A percentile compares a stretch with the other conserved stretches of the same genome.
Conservation (phyloP, 2,329 filamentous ascomycete species). For the Chaetomiaceae sp. region DNA sequence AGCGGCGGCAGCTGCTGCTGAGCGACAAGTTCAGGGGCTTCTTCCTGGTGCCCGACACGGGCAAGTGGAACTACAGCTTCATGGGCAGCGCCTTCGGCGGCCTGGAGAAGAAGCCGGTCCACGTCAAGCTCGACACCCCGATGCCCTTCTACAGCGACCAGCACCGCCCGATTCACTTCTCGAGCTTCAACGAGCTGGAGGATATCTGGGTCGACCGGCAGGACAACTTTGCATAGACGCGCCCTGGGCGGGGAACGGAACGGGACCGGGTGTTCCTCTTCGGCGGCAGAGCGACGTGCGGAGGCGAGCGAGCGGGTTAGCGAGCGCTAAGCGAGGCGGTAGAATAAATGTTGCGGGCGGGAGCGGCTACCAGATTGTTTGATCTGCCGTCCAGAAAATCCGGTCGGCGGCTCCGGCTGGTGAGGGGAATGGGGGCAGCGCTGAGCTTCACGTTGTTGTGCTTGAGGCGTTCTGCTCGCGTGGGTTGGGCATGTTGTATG, state of each 20-base stretch:
- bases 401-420: conserved; percentile 10
- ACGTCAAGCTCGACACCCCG: conserved; percentile 91
- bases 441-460: not conserved
- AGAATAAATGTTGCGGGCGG: conserved; percentile 9
- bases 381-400: conserved; percentile 19
- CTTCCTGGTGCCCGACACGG: conserved; percentile 89
- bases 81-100: conserved; percentile 84
- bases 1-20: conserved; percentile 89
- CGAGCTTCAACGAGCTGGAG: conserved; percentile 94
- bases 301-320: not conserved
- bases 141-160: conserved; percentile 84
- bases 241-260: not conserved
- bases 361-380: conserved; percentile 20
- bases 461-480: not conserved
- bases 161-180: conserved; percentile 91
- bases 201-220: conserved; percentile 91
- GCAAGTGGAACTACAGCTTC: conserved; percentile 97
- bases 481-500: not conserved
- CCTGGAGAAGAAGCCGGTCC: conserved; percentile 83
- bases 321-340: conserved; percentile 6
- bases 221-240: conserved; percentile 80
- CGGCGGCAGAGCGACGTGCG: not conserved
- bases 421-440: not conserved
- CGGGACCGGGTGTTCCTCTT: not conserved
- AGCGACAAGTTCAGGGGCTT: conserved; percentile 92